Base-by-base conservation (phyloP, 2,329 filamentous ascomycete species). In the Teratosphaeria nubilosa region DNA sequence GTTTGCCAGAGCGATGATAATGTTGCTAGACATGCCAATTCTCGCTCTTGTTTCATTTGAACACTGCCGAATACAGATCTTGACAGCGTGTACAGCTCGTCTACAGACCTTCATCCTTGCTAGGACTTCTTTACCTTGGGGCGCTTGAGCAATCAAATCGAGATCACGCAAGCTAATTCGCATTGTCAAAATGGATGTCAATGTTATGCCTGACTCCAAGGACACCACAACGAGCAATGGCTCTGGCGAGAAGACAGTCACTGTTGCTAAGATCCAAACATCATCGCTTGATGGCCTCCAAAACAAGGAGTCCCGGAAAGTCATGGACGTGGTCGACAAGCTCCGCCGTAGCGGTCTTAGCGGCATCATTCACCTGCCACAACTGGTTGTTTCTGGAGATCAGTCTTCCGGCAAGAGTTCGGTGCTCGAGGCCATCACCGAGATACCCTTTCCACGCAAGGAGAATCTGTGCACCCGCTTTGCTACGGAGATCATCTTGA, bases 401-500 rank as follows among this genome's bases (percentile, higher is more conserved):
- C 81, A 84, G 58, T 83, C 80, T 0, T 78, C 79, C 0, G 84
- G 83, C 2, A 87, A 87, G 65, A 83, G 79, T n/a, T 86, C 82
- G 0, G 82, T 86, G 0, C 76, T 87, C 0, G 81, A 86, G 62
- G 84, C 84, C 0, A 82, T 87, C 53, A 82, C 83, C 0, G 77
- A 80, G 10, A 79, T 88, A 1, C 77, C 77, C 0, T 86, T 87
- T 53, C 80, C 82, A 0, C 72, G 78, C 11, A 80, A 83, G 5
- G 78, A 78, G 14, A 78, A 73, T 25, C 58, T 82, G 0, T 86
- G 82, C 65, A 86, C 84, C 0, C 75, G 81, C 0, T 86, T 86
- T 59, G 79, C 83, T 0, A 86, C 82, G 0, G 82, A 86, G 64
- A 69, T 86, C 3, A 76, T 82, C 20, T 72, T 86, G 10, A 75